These are phyloP conservation scores for Gloeophyllum trabeum DNA, from an alignment of 768 basidiomycete genomes.

Conservation along the genomic window DNA sequence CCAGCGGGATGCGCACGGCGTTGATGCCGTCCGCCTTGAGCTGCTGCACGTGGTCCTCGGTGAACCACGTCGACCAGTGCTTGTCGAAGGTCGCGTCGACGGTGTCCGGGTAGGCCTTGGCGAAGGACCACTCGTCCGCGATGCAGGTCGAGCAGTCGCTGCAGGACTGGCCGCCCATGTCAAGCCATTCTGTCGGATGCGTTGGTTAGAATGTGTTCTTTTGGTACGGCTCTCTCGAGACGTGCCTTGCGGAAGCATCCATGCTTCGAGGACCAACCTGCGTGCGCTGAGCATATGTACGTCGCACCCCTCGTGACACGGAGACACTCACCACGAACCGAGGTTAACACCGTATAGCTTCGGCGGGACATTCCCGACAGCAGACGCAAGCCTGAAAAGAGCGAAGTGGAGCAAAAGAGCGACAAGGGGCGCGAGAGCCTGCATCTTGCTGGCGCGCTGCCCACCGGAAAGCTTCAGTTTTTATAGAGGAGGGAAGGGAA, in stretches of 20 bases:
- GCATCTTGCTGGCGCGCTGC: too few relatives aligned
- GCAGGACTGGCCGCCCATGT: slow-evolving; percentile 65
- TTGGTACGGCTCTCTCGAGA: not conserved
- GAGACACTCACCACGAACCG: slow-evolving; percentile 41
- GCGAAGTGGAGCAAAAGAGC: not conserved
- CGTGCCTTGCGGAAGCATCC: slow-evolving; percentile 68
- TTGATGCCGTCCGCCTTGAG: slow-evolving; percentile 51
- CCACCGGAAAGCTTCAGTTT: too few relatives aligned
- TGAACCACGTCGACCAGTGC: slow-evolving; percentile 76
- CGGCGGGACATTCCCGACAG: slow-evolving; percentile 9
- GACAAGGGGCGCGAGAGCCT: not conserved
- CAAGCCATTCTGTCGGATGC: slow-evolving; percentile 52
- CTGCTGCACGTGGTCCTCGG: slow-evolving; percentile 42
- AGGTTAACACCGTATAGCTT: slow-evolving; percentile 69
- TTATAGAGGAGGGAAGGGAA: too few relatives aligned
- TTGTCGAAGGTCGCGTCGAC: slow-evolving; percentile 46
- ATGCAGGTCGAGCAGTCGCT: slow-evolving; percentile 53
- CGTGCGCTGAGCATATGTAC: not conserved
- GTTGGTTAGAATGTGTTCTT: not conserved
- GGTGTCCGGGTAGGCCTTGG: slow-evolving; percentile 42
- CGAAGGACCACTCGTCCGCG: slow-evolving; percentile 60
- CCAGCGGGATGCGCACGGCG: slow-evolving; percentile 73
- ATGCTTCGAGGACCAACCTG: slow-evolving; percentile 73
- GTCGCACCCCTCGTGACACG: not conserved
- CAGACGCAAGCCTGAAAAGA: not conserved